These are phyloP conservation scores for Dictyophora rubrovolvata DNA, from an alignment of 768 basidiomycete genomes.

Conservation along the genomic window DNA sequence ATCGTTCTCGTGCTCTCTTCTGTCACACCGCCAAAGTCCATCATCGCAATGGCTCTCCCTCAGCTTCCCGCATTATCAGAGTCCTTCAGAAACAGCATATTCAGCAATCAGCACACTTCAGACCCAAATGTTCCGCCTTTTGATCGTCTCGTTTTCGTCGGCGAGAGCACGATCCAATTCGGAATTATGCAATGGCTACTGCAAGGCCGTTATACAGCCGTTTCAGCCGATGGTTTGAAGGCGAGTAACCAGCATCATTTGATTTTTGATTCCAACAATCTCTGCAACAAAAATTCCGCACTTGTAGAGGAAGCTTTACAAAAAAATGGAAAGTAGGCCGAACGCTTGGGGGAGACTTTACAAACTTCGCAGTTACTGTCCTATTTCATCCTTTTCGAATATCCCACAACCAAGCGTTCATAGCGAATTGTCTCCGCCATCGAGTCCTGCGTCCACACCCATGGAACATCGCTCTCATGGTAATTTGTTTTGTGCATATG, in stretches of 20 bases:
- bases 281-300: neutral
- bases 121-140: neutral
- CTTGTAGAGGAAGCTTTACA: neutral
- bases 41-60: too few relatives aligned
- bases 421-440: neutral
- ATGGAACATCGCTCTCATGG: neutral
- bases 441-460: neutral
- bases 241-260: neutral
- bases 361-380: neutral
- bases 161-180: neutral
- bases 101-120: too few relatives aligned
- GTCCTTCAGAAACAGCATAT: too few relatives aligned
- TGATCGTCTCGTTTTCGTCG: neutral
- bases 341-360: constrained; percentile 1
- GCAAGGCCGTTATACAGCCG: neutral
- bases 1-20: too few relatives aligned
- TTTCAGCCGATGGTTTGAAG: neutral
- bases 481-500: constrained; percentile 1
- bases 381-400: neutral
- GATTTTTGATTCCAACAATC: neutral
- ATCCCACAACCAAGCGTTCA: neutral
- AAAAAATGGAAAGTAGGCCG: neutral
- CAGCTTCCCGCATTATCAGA: too few relatives aligned
- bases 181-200: neutral
- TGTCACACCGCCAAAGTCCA: too few relatives aligned